These are phyloP conservation scores for Camellia lanceoleosa DNA, from an alignment of 148 eudicot genomes.

Conservation along the genomic window DNA sequence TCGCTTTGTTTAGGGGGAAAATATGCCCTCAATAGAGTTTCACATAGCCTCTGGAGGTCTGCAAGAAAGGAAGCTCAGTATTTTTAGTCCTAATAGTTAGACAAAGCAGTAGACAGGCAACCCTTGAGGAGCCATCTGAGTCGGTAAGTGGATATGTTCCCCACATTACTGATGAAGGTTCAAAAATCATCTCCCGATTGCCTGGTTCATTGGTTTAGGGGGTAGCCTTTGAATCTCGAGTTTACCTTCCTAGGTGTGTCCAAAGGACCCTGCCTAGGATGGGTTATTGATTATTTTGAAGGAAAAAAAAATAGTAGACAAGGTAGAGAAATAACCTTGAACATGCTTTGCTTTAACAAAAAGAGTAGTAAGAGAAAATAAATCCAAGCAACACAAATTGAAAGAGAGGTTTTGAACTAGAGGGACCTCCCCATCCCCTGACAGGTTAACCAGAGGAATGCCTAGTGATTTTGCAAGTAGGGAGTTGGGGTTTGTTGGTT, in stretches of 20 bases:
- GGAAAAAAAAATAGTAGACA: no score
- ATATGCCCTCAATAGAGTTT: neutral
- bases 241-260: no score
- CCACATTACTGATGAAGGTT: no score
- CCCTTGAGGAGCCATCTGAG: no score
- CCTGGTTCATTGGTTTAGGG: no score
- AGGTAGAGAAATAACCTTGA: constrained; percentile 1
- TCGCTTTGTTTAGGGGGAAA: neutral
- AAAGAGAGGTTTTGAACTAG: neutral
- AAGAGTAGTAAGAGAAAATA: neutral
- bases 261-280: no score
- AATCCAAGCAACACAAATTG: neutral
- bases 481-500: neutral
- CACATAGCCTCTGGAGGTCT: neutral
- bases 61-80: neutral
- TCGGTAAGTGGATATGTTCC: no score
- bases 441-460: neutral
- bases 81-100: neutral
- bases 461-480: neutral
- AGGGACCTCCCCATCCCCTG: neutral
- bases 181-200: no score
- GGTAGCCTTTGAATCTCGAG: no score
- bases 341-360: neutral
- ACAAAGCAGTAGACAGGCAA: constrained; percentile 2
- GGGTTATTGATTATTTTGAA: no score